These are phyloP conservation scores for Ophiostoma sp. DNA, from an alignment of 2,329 filamentous ascomycete species.

Conservation along the genomic window DNA sequence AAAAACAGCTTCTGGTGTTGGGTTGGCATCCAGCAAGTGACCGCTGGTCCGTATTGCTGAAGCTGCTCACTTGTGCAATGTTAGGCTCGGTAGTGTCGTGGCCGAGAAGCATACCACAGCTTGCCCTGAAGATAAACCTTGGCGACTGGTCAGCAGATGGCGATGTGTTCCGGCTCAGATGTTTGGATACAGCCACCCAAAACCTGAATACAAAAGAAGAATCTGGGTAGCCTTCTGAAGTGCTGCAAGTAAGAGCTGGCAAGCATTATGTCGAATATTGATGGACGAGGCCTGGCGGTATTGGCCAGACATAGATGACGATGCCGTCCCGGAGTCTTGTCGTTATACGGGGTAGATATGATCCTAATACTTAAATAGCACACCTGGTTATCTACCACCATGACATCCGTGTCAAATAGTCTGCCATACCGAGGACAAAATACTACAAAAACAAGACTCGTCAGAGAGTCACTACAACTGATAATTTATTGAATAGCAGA, in stretches of 20 bases:
- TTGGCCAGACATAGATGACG: background rate
- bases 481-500: slow-evolving; percentile 4
- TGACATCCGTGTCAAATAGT: too few relatives aligned
- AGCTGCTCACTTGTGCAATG: too few relatives aligned
- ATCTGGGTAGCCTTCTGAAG: background rate
- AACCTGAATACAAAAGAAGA: background rate
- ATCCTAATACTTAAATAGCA: too few relatives aligned
- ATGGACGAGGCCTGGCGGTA: too few relatives aligned
- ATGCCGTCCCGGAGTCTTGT: too few relatives aligned
- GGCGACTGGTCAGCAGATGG: background rate
- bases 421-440: too few relatives aligned
- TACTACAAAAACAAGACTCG: too few relatives aligned
- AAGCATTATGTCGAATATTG: background rate
- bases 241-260: background rate
- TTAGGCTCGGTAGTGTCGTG: too few relatives aligned
- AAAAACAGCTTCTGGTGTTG: background rate
- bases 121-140: too few relatives aligned
- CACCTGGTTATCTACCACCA: too few relatives aligned
- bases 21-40: background rate
- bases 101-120: too few relatives aligned
- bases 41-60: background rate
- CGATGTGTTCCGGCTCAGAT: background rate
- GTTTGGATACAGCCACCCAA: background rate
- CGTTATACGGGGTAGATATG: too few relatives aligned
- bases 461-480: background rate